phyloP scores from a whole-genome alignment of 768 basidiomycete species.

The Rhodotorula sphaerocarpa region DNA sequence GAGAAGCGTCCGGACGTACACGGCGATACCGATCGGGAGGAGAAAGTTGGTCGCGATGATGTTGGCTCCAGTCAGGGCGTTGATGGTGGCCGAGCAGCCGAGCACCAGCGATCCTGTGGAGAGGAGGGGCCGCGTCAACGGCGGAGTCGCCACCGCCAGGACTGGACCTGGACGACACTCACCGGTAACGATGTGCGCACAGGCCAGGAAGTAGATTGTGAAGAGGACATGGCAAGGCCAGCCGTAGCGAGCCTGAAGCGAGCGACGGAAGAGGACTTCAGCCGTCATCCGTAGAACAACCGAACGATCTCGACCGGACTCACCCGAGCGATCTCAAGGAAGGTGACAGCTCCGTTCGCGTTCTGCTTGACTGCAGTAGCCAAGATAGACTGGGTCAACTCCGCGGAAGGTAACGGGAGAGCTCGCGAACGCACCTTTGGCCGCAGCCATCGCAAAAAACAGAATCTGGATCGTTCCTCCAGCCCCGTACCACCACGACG shows the following conservation, averaged over 20 bases:
- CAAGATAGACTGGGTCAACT: neutral
- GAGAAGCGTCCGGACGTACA: constrained; percentile 54
- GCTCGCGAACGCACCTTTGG: constrained; percentile 49
- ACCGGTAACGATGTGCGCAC: constrained; percentile 77
- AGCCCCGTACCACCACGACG: constrained; percentile 52
- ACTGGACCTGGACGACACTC: neutral
- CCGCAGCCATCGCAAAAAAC: constrained; percentile 83
- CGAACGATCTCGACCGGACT: too few relatives aligned
- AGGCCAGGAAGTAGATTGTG: constrained; percentile 82
- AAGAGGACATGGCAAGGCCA: constrained; percentile 68
- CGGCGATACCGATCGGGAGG: constrained; percentile 74
- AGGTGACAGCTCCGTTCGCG: constrained; percentile 69
- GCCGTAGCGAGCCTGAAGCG: constrained; percentile 62
- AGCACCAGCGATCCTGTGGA: constrained; percentile 39
- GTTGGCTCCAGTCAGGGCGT: constrained; percentile 73
- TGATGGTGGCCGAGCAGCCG: constrained; percentile 83
- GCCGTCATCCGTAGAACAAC: too few relatives aligned
- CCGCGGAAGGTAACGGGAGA: neutral
- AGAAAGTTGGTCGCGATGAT: constrained; percentile 63
- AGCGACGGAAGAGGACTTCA: too few relatives aligned
- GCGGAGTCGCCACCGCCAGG: too few relatives aligned
- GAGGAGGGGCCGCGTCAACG: neutral
- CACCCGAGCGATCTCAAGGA: constrained; percentile 79
- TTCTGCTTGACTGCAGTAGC: constrained; percentile 48
- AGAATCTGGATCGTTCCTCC: constrained; percentile 71